These are phyloP conservation scores for Wickerhamomyces bisporus DNA, from an alignment of 805 yeast species.

Conservation along the genomic window DNA sequence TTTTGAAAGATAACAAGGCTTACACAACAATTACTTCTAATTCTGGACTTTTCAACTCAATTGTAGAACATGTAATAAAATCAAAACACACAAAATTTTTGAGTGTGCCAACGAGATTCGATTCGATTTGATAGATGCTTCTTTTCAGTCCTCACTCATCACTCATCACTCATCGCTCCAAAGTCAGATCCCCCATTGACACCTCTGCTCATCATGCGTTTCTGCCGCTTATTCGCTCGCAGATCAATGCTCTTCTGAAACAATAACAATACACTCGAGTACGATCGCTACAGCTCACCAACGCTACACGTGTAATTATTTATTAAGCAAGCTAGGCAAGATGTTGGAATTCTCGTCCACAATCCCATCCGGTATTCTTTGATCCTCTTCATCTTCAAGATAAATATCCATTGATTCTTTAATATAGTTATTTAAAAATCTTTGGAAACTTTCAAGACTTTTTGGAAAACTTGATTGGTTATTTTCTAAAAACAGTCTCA, in stretches of 20 bases:
- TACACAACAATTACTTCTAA: too few species aligned
- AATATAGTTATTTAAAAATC: constrained; percentile 14
- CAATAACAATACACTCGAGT: too few species aligned
- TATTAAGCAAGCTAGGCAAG: not conserved
- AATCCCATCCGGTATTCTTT: not conserved
- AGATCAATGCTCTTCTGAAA: too few species aligned
- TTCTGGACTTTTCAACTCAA: too few species aligned
- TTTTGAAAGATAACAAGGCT: too few species aligned
- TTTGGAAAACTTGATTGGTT: constrained; percentile 11
- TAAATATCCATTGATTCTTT: constrained; percentile 13
- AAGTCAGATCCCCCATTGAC: too few species aligned
- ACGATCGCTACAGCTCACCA: too few species aligned
- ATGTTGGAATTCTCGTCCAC: not conserved
- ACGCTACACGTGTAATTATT: not conserved
- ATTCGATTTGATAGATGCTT: not conserved
- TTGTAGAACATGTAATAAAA: too few species aligned
- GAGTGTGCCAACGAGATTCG: too few species aligned
- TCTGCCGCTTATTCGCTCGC: too few species aligned
- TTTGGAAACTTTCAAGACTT: constrained; percentile 8
- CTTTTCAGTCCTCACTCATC: not conserved
- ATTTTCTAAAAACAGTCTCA: constrained; percentile 11
- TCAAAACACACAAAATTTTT: not conserved
- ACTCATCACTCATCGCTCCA: not conserved
- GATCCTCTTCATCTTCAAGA: constrained; percentile 4
- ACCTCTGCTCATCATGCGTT: too few species aligned